These are phyloP conservation scores for Nicotiana sylvestris DNA, from an alignment of 257 asterid species.

Conservation along the genomic window DNA sequence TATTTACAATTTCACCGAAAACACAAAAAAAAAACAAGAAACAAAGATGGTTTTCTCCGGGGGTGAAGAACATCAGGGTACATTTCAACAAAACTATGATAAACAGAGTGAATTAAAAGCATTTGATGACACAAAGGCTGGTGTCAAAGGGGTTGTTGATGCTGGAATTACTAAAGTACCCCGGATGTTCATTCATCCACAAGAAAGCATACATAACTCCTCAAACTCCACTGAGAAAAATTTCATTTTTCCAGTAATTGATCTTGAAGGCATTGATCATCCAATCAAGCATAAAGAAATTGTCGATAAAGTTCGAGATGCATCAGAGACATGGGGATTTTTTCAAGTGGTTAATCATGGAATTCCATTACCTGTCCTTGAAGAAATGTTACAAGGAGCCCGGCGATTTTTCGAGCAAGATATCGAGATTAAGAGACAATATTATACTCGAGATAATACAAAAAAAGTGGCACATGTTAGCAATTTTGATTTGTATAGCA, in stretches of 20 bases:
- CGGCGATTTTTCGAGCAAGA: conserved; percentile 13
- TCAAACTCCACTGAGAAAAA: neutral
- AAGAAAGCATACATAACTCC: neutral
- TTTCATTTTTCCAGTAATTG: conserved; percentile 13
- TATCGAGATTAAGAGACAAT: neutral
- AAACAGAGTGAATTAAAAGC: conserved; percentile 34
- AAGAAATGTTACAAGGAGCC: conserved; percentile 13
- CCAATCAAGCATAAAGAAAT: neutral
- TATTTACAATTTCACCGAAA: neutral
- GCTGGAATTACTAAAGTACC: conserved; percentile 39
- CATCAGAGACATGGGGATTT: conserved; percentile 26
- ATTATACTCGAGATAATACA: conserved; percentile 17
- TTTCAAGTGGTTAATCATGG: conserved; percentile 25
- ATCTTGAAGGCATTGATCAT: conserved; percentile 8
- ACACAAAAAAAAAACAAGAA: neutral
- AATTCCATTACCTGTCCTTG: neutral
- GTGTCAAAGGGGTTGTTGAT: conserved; percentile 67
- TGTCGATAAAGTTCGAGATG: conserved; percentile 20
- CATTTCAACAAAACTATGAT: conserved; percentile 14
- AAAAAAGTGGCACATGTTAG: conserved; percentile 43
- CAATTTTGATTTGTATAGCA: conserved; percentile 44
- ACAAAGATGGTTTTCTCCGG: conserved; percentile 15
- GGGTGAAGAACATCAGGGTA: neutral
- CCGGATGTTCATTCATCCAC: conserved; percentile 35
- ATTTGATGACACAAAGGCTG: conserved; percentile 57